These are phyloP conservation scores for Epichloe sibirici DNA, from an alignment of 2,329 filamentous ascomycete genomes.

Conservation along the genomic window DNA sequence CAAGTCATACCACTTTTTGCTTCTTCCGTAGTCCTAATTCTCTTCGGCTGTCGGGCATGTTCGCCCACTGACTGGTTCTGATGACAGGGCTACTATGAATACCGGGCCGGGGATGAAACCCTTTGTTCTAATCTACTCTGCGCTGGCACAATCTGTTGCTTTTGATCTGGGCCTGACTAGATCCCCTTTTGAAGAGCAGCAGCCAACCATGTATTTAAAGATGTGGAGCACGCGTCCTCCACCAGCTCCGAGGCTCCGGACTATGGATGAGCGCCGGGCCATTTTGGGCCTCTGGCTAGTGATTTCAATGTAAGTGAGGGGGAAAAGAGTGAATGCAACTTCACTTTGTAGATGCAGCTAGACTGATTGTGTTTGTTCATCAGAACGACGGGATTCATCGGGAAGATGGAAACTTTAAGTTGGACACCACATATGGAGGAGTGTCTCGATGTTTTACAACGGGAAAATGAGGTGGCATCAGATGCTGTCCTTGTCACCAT, in stretches of 20 bases:
- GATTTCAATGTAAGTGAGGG: conserved; percentile 21
- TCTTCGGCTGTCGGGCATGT: too few relatives aligned
- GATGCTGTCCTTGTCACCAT: conserved; percentile 34
- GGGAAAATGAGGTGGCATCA: conserved; percentile 31
- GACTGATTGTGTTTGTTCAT: not conserved
- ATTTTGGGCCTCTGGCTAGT: conserved; percentile 34
- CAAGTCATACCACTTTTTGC: too few relatives aligned
- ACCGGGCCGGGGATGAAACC: conserved; percentile 26
- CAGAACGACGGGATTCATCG: conserved; percentile 27
- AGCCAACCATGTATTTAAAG: conserved; percentile 24
- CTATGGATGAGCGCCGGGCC: conserved; percentile 37
- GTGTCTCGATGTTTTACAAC: conserved; percentile 33
- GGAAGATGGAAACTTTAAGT: conserved; percentile 35
- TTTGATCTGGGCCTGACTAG: conserved; percentile 35
- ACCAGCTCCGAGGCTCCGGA: conserved; percentile 21
- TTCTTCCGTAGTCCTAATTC: too few relatives aligned
- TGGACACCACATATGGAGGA: conserved; percentile 51
- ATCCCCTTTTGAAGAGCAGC: conserved; percentile 23
- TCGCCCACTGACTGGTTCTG: not conserved
- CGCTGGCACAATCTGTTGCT: conserved; percentile 30
- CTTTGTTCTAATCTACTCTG: conserved; percentile 30
- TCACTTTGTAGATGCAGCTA: not conserved
- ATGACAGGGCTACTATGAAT: conserved; percentile 25
- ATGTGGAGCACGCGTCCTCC: conserved; percentile 17
- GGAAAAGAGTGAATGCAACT: too few relatives aligned